Percentiles rank a stretch among this genome's conserved stretches.
phyloP scores from a whole-genome alignment of 2,329 filamentous ascomycete species.

The Apiospora phragmitis region DNA sequence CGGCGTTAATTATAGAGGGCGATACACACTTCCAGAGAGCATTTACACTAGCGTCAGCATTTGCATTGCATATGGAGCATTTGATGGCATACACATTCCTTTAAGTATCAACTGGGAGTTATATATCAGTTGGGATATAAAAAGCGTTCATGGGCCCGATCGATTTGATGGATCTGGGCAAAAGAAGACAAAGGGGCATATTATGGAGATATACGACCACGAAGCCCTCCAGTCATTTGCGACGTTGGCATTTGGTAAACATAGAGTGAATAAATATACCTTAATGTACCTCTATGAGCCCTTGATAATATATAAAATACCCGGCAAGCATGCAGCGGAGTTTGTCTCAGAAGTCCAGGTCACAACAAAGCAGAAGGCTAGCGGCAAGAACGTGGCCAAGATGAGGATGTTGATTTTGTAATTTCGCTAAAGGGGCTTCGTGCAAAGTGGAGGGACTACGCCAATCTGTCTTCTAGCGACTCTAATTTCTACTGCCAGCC shows the following conservation, averaged over 20 bases:
- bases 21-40: not conserved
- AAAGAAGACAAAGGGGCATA: not conserved
- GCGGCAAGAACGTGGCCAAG: not conserved
- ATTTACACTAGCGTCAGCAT: constrained; percentile 18
- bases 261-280: not conserved
- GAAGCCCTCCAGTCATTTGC: not conserved
- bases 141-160: not conserved
- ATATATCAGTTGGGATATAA: constrained; percentile 21
- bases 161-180: not conserved
- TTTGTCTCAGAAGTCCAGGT: not conserved
- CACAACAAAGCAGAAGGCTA: not conserved
- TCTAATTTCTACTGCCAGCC: not conserved
- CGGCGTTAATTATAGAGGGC: constrained; percentile 17
- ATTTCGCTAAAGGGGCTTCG: not conserved
- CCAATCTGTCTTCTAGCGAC: not conserved
- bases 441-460: not conserved
- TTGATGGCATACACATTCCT: constrained; percentile 27
- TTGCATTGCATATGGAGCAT: constrained; percentile 20
- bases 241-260: not conserved
- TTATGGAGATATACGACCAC: not conserved
- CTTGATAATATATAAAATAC: not conserved
- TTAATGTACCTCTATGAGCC: not conserved
- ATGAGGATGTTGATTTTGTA: not conserved
- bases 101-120: constrained; percentile 16
- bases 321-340: not conserved